Percentiles rank a stretch among this genome's conserved stretches.
phyloP scores from a whole-genome alignment of 2,329 filamentous ascomycete species.

The Trichoderma sp. region DNA sequence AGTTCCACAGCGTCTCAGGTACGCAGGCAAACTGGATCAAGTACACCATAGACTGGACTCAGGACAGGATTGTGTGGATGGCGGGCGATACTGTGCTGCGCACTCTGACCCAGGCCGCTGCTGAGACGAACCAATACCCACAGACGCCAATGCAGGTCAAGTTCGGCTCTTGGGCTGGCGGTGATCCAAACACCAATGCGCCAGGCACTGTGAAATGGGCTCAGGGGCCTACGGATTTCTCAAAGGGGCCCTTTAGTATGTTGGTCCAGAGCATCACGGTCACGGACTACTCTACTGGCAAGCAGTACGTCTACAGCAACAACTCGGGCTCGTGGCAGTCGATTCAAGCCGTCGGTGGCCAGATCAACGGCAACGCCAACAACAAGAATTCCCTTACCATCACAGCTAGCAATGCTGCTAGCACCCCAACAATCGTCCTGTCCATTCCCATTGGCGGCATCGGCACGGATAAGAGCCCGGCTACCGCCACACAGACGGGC shows the following conservation, averaged over 20 bases:
- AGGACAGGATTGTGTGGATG: constrained; percentile 79
- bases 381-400: constrained; percentile 50
- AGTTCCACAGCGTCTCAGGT: constrained; percentile 65
- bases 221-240: constrained; percentile 79
- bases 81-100: constrained; percentile 76
- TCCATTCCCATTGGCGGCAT: constrained; percentile 70
- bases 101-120: constrained; percentile 66
- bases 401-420: constrained; percentile 57
- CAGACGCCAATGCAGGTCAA: constrained; percentile 95
- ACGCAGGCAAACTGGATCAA: constrained; percentile 78
- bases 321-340: constrained; percentile 74
- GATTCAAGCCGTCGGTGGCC: constrained; percentile 76
- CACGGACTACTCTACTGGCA: constrained; percentile 90
- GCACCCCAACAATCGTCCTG: constrained; percentile 59
- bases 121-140: constrained; percentile 74
- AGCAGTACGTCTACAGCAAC: constrained; percentile 77
- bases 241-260: constrained; percentile 82
- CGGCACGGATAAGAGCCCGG: constrained; percentile 52
- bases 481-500: constrained; percentile 54
- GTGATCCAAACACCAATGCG: constrained; percentile 70
- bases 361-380: constrained; percentile 65
- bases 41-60: constrained; percentile 90
- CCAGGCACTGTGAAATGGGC: constrained; percentile 88
- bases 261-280: constrained; percentile 70
- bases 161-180: constrained; percentile 88